These are phyloP conservation scores for Ajuga chamaepitys DNA, from an alignment of 257 asterid species.

Conservation along the genomic window DNA sequence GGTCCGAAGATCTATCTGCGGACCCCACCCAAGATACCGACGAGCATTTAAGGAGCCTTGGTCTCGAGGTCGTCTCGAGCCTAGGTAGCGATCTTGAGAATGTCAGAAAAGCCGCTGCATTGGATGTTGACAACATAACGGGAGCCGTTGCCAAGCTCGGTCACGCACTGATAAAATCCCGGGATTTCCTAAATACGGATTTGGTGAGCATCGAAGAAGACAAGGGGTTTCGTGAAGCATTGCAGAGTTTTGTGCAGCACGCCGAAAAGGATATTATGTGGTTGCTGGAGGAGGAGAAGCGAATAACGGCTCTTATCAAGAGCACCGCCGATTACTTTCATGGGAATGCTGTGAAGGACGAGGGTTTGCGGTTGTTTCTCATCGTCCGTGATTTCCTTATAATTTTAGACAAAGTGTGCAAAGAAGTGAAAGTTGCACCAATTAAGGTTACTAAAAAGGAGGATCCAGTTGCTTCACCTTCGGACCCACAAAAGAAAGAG, in stretches of 20 bases:
- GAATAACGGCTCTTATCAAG: slow-evolving; percentile 42
- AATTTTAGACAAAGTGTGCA: slow-evolving; percentile 55
- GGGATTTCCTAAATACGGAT: slow-evolving; percentile 27
- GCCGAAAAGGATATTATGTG: slow-evolving; percentile 37
- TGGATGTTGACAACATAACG: slow-evolving; percentile 43
- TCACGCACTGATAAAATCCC: slow-evolving; percentile 24
- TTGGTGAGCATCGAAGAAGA: slow-evolving; percentile 28
- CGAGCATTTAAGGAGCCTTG: slow-evolving; percentile 38
- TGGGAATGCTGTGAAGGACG: slow-evolving; percentile 55
- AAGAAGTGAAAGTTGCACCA: slow-evolving; percentile 40
- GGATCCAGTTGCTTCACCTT: slow-evolving; percentile 7
- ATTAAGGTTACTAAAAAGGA: slow-evolving; percentile 26
- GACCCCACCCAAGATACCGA: slow-evolving; percentile 28
- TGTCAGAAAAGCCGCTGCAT: slow-evolving; percentile 50
- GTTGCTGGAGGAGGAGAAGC: slow-evolving; percentile 50
- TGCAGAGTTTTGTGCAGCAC: slow-evolving; percentile 32
- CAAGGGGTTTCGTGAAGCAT: slow-evolving; percentile 33
- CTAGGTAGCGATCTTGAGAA: slow-evolving; percentile 45
- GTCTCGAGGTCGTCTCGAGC: slow-evolving; percentile 54
- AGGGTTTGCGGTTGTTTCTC: slow-evolving; percentile 46
- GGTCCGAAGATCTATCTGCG: slow-evolving; percentile 29
- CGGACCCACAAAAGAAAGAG: not conserved
- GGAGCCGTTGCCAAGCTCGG: slow-evolving; percentile 45
- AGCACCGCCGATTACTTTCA: slow-evolving; percentile 65
- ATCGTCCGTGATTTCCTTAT: slow-evolving; percentile 54